Conservation (phyloP, 2,329 filamentous ascomycete species). For the Penicillium paneum region DNA sequence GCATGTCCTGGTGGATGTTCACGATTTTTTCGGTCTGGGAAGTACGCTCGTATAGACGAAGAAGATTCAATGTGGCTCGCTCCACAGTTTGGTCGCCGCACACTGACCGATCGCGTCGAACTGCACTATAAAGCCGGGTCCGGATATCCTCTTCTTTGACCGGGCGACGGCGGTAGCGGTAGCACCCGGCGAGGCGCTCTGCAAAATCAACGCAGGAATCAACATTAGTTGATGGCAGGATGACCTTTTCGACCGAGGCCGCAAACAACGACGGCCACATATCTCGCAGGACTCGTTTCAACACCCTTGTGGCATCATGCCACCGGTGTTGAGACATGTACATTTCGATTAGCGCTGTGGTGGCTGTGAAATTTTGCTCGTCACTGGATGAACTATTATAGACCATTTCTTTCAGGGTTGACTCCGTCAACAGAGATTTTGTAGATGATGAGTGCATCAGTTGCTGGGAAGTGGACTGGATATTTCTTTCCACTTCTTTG, state of each 20-base stretch:
- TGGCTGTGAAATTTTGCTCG: slow-evolving; percentile 40
- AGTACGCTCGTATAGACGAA: slow-evolving; percentile 31
- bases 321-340: slow-evolving; percentile 50
- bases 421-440: slow-evolving; percentile 41
- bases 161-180: slow-evolving; percentile 38
- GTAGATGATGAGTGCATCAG: slow-evolving; percentile 40
- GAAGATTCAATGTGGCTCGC: slow-evolving; percentile 27
- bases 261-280: slow-evolving; percentile 50
- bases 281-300: slow-evolving; percentile 45
- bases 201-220: slow-evolving; percentile 50
- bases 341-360: slow-evolving; percentile 39
- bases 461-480: slow-evolving; percentile 43
- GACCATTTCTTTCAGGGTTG: slow-evolving; percentile 45
- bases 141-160: slow-evolving; percentile 39
- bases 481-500: slow-evolving; percentile 45
- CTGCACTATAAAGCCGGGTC: slow-evolving; percentile 36
- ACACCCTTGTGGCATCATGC: slow-evolving; percentile 46
- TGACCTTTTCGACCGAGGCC: slow-evolving; percentile 45
- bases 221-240: slow-evolving; percentile 42
- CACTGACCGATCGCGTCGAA: slow-evolving; percentile 27
- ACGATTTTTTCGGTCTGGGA: slow-evolving; percentile 38
- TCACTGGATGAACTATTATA: slow-evolving; percentile 43
- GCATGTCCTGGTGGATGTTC: slow-evolving; percentile 37
- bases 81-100: slow-evolving; percentile 31
- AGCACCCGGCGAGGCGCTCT: slow-evolving; percentile 47